Percentiles rank a stretch among this genome's conserved stretches.
phyloP scores from a whole-genome alignment of 805 yeast species.

The Yarrowia sp. region DNA sequence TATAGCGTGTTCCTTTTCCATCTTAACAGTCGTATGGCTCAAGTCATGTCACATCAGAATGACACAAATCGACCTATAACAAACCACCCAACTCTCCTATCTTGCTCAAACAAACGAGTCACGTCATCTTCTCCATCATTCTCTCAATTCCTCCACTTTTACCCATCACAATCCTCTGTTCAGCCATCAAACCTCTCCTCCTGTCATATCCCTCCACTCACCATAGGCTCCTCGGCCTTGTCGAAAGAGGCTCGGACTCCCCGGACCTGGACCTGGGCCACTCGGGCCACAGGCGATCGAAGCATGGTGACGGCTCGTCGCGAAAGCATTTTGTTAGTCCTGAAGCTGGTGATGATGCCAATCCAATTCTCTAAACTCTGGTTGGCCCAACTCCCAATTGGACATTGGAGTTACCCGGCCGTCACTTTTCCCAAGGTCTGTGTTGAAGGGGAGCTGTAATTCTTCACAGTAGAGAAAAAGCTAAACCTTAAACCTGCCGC shows the following conservation, averaged over 20 bases:
- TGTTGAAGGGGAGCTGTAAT: too few relatives aligned
- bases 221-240: conserved; percentile 39
- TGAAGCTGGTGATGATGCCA: conserved; percentile 35
- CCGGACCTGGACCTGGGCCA: conserved; percentile 38
- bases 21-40: too few relatives aligned
- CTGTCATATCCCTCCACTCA: conserved; percentile 1
- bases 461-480: too few relatives aligned
- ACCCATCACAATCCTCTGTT: not conserved
- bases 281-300: conserved; percentile 38
- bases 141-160: too few relatives aligned
- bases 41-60: too few relatives aligned
- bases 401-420: conserved; percentile 24
- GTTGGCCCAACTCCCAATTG: conserved; percentile 31
- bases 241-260: conserved; percentile 35
- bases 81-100: too few relatives aligned
- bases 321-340: conserved; percentile 38
- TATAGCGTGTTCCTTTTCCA: too few relatives aligned
- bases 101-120: too few relatives aligned
- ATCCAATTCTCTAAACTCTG: conserved; percentile 40
- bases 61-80: too few relatives aligned
- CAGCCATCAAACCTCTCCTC: not conserved
- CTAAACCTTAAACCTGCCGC: conserved; percentile 1
- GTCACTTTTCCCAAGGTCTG: not conserved
- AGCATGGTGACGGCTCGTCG: conserved; percentile 39
- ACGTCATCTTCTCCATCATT: too few relatives aligned